Percentiles rank a stretch among this genome's conserved stretches.
These are phyloP conservation scores for Allantophomopsis cytisporea DNA, from an alignment of 2,329 filamentous ascomycete species.

Conservation along the genomic window DNA sequence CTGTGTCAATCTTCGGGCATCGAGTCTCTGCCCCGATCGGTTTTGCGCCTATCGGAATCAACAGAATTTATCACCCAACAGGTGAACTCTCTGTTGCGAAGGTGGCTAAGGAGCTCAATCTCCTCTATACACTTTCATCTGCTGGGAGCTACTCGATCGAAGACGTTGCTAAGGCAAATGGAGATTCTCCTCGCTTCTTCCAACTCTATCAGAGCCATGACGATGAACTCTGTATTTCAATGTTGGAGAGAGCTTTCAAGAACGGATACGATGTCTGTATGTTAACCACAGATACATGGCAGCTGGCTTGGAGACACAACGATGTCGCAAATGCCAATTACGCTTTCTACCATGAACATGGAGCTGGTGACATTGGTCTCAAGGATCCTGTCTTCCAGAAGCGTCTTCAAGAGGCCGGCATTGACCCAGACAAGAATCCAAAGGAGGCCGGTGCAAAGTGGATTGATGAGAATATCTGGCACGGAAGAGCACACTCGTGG, in stretches of 20 bases:
- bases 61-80: constrained; percentile 46
- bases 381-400: constrained; percentile 44
- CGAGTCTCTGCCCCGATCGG: constrained; percentile 44
- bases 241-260: constrained; percentile 39
- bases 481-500: constrained; percentile 48
- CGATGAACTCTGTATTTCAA: constrained; percentile 39
- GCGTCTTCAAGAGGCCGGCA: constrained; percentile 31
- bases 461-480: constrained; percentile 48
- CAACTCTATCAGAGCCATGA: constrained; percentile 53
- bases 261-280: constrained; percentile 42
- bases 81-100: constrained; percentile 46
- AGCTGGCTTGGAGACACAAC: constrained; percentile 46
- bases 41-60: constrained; percentile 53
- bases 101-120: constrained; percentile 40
- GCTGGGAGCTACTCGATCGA: constrained; percentile 39
- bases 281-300: constrained; percentile 50
- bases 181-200: constrained; percentile 37
- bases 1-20: constrained; percentile 44
- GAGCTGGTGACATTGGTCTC: constrained; percentile 39
- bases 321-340: constrained; percentile 43
- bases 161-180: constrained; percentile 40
- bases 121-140: constrained; percentile 45
- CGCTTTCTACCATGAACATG: constrained; percentile 47
- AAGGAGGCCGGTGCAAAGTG: constrained; percentile 43
- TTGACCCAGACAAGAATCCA: constrained; percentile 35